Percentiles rank a stretch among this genome's conserved stretches.
These are phyloP conservation scores for Rhododendron ovatum DNA, from an alignment of 148 eudicot species.

Conservation along the genomic window DNA sequence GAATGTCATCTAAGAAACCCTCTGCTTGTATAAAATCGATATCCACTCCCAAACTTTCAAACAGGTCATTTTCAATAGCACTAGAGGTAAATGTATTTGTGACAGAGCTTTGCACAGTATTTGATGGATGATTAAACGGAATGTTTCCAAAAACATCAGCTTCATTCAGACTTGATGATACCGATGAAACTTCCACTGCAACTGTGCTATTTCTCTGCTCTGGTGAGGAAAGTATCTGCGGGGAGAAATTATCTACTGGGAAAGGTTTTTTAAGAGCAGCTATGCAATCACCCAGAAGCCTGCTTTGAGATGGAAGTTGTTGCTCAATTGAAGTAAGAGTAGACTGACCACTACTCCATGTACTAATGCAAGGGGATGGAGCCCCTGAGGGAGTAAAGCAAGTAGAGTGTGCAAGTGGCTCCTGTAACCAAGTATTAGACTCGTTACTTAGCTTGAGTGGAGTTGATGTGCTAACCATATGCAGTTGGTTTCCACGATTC, in stretches of 20 bases:
- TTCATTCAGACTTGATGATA: slow-evolving; percentile 16
- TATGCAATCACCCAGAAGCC: slow-evolving; percentile 18
- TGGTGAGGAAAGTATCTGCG: slow-evolving; percentile 28
- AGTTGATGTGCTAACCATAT: slow-evolving; percentile 11
- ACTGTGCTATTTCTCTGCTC: slow-evolving; percentile 19
- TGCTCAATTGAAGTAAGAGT: slow-evolving; percentile 15
- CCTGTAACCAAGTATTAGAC: neutral
- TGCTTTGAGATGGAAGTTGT: slow-evolving; percentile 8
- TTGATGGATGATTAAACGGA: slow-evolving; percentile 20
- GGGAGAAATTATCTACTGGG: slow-evolving; percentile 26
- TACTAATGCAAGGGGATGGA: slow-evolving; percentile 4
- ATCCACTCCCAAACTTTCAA: slow-evolving; percentile 23
- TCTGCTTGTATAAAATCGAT: slow-evolving; percentile 19
- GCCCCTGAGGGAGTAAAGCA: slow-evolving; percentile 7
- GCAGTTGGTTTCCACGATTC: slow-evolving; percentile 8
- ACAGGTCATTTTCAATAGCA: slow-evolving; percentile 15
- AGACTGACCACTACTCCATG: slow-evolving; percentile 20
- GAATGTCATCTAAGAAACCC: slow-evolving; percentile 26
- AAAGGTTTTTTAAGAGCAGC: slow-evolving; percentile 16
- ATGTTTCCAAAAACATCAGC: slow-evolving; percentile 2
- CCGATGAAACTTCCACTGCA: slow-evolving; percentile 14
- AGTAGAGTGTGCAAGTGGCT: neutral
- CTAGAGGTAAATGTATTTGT: slow-evolving; percentile 24
- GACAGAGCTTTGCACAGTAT: slow-evolving; percentile 39
- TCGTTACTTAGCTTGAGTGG: neutral